These are phyloP conservation scores for Eucalyptus albens DNA, from an alignment of 345 rosid genomes.

Conservation along the genomic window DNA sequence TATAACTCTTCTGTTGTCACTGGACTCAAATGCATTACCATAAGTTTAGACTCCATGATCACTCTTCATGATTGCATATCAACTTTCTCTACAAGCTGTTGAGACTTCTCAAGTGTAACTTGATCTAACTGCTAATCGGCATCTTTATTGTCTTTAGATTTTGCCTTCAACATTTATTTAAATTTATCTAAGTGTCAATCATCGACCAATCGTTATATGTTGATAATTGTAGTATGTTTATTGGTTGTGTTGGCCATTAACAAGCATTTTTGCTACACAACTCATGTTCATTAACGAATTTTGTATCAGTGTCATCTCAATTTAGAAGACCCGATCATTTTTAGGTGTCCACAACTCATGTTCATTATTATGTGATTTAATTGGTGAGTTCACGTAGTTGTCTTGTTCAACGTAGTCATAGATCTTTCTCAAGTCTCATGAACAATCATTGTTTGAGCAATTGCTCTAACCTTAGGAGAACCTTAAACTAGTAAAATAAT, in stretches of 20 bases:
- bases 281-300: background rate
- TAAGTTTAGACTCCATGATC: background rate
- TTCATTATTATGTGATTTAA: background rate
- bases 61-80: background rate
- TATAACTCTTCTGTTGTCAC: background rate
- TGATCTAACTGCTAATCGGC: accelerated
- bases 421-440: background rate
- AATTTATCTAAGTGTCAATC: background rate
- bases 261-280: background rate
- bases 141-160: background rate
- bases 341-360: background rate
- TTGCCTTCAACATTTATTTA: background rate
- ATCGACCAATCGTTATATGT: accelerated
- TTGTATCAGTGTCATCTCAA: background rate
- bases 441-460: background rate
- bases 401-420: background rate
- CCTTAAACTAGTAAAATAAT: background rate
- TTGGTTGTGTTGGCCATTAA: background rate
- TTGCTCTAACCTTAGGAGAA: background rate
- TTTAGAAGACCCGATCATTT: background rate
- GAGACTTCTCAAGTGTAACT: background rate
- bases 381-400: background rate
- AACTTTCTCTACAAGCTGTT: background rate
- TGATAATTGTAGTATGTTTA: background rate
- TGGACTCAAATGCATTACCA: too few relatives aligned